phyloP scores from a whole-genome alignment of 176 grass and related monocot species.

The Zoysia japonica region DNA sequence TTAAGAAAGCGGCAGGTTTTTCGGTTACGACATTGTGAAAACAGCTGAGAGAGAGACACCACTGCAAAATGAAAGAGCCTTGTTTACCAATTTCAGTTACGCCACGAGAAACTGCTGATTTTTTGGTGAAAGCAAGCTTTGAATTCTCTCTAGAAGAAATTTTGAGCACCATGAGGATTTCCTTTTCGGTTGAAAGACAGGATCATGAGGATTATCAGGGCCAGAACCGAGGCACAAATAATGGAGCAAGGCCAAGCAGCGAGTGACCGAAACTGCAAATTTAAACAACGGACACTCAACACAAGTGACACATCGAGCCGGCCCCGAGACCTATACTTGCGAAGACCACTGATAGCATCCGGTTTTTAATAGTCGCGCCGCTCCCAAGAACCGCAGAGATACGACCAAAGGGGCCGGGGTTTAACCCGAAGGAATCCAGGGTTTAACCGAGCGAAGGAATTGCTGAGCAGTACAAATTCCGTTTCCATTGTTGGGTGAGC shows the following conservation, averaged over 20 bases:
- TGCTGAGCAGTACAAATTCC: not conserved
- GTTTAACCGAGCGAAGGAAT: conserved; percentile 23
- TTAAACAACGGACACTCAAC: conserved; percentile 37
- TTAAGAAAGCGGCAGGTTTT: too few relatives aligned
- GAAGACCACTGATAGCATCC: conserved; percentile 28
- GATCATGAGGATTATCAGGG: not conserved
- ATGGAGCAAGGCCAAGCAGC: conserved; percentile 22
- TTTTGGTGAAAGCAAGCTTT: not conserved
- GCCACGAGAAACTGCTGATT: not conserved
- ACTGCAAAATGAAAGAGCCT: not conserved
- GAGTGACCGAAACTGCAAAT: conserved; percentile 26
- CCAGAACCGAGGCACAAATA: not conserved
- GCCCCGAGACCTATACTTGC: conserved; percentile 25
- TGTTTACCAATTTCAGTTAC: not conserved
- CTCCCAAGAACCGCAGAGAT: conserved; percentile 38
- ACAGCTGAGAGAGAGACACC: not conserved
- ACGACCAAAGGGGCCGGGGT: conserved; percentile 33
- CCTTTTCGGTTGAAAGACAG: not conserved
- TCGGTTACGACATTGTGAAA: not conserved
- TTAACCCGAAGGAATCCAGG: conserved; percentile 27
- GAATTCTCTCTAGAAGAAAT: too few relatives aligned
- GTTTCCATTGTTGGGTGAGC: not conserved
- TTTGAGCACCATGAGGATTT: too few relatives aligned
- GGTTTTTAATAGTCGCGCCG: conserved; percentile 29
- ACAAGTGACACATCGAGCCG: conserved; percentile 25